phyloP scores from a whole-genome alignment of 2,329 filamentous ascomycete species.

The Claviceps paspali region DNA sequence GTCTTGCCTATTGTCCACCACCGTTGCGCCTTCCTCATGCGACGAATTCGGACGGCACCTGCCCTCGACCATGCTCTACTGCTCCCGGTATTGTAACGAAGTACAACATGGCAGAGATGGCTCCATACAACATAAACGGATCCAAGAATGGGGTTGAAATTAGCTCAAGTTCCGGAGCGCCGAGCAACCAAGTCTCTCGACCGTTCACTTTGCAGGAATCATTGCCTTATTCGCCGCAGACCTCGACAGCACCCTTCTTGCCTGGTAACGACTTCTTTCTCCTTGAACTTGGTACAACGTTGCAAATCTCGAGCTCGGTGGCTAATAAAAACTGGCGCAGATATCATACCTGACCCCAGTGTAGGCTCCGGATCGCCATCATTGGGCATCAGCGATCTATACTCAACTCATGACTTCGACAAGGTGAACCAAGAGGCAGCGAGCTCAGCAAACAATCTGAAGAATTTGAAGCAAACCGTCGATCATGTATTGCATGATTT shows the following conservation, averaged over 20 bases:
- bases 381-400: conserved; percentile 32
- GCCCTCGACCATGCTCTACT: conserved; percentile 17
- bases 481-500: conserved; percentile 63
- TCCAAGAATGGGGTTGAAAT: conserved; percentile 19
- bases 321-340: conserved; percentile 20
- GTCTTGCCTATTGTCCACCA: conserved; percentile 2
- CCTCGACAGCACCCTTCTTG: conserved; percentile 64
- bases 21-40: conserved; percentile 12
- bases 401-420: conserved; percentile 42
- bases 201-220: conserved; percentile 58
- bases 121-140: conserved; percentile 15
- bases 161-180: conserved; percentile 11
- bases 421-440: conserved; percentile 56
- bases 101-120: conserved; percentile 17
- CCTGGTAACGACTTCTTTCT: conserved; percentile 37
- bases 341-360: conserved; percentile 49
- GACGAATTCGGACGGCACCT: conserved; percentile 13
- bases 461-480: conserved; percentile 54
- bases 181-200: conserved; percentile 17
- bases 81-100: conserved; percentile 12
- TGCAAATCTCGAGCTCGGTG: too few relatives aligned
- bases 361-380: conserved; percentile 41
- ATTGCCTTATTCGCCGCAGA: conserved; percentile 69
- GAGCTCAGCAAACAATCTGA: conserved; percentile 41
- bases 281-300: neutral